Conservation (phyloP, 208 protist genomes). For the Wallacemonas sp. region DNA sequence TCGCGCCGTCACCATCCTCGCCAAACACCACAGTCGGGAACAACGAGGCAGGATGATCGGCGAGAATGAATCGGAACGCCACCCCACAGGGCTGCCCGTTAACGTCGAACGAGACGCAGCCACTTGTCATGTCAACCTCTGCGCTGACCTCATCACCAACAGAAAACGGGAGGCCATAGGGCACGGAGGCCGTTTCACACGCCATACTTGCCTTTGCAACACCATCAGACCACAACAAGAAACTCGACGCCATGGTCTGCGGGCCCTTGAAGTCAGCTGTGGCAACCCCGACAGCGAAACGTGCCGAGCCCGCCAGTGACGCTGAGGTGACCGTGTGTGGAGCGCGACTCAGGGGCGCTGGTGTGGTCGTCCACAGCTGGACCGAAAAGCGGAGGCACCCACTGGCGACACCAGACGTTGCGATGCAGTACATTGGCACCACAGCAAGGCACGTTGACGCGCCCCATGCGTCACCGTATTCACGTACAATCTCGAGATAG, state of each 20-base stretch:
- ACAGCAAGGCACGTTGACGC: constrained; percentile 24
- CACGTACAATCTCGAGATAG: constrained; percentile 27
- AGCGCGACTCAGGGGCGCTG: constrained; percentile 34
- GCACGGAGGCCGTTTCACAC: constrained; percentile 23
- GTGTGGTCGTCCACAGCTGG: background rate
- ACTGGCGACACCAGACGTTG: constrained; percentile 32
- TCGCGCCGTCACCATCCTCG: constrained; percentile 44
- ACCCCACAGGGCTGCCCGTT: constrained; percentile 48
- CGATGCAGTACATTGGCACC: constrained; percentile 61
- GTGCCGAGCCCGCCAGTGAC: constrained; percentile 14
- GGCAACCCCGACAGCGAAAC: constrained; percentile 42
- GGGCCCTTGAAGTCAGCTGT: constrained; percentile 32
- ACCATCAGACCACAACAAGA: constrained; percentile 59
- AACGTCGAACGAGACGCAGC: constrained; percentile 52
- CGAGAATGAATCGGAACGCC: constrained; percentile 55
- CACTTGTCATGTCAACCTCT: constrained; percentile 39
- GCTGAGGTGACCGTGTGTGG: constrained; percentile 25
- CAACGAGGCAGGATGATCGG: constrained; percentile 44
- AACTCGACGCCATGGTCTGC: constrained; percentile 22
- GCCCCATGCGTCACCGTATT: constrained; percentile 19
- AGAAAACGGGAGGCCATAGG: constrained; percentile 48
- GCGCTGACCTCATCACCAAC: constrained; percentile 47
- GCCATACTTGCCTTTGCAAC: background rate
- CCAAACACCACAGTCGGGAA: constrained; percentile 61
- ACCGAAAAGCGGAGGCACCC: constrained; percentile 13